Base-by-base conservation (phyloP, 495 filamentous ascomycete genomes). In the Wilcoxina mikolae region DNA sequence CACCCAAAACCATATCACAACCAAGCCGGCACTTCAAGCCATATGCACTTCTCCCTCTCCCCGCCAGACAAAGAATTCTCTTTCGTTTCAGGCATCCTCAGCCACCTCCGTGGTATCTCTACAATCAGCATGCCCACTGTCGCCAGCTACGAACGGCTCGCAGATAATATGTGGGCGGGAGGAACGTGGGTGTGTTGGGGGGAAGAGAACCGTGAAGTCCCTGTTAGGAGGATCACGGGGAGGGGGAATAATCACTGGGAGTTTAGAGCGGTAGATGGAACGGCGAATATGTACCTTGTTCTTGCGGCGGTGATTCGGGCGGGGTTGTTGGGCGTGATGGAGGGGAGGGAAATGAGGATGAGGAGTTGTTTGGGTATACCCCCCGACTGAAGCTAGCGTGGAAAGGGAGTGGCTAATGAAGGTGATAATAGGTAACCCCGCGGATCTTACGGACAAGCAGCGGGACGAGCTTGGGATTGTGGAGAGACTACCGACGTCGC, bases 151-250 rank as follows among this genome's bases (percentile, higher is more conserved):
- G 73, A 73, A 28, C 71, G 85, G 5, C 69, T 82, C n/a, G 60
- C 60, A 2, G 81, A 84, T 57, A 74, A 81, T 11, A 70, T 73
- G 29, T 94, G 87, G 87, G 76, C 81, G 0, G 84, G 83, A 2
- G 84, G 84, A 0, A 74, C 78, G 3, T 88, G 80, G 76, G 73
- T 86, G 0, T 68, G 76, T 0, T 88, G 84, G 83, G 85, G 85
- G 11, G 82, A 78, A 42, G 75, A 88, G 64, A 87, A 88, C 61
- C 76, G 81, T 18, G 84, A 88, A 67, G 71, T 76, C 4, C 73
- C 84, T 3, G 68, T 90, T 24, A 70, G 85, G 18, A 77, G 76
- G 53, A 49, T 47, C 33, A 73, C 84, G 45, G 72, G 70, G 48
- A n/a, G n/a, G n/a, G 70, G 65, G 15, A 52, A 60, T 25, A 57